These are phyloP conservation scores for Penicillium steckii DNA, from an alignment of 495 filamentous ascomycete genomes.

Conservation along the genomic window DNA sequence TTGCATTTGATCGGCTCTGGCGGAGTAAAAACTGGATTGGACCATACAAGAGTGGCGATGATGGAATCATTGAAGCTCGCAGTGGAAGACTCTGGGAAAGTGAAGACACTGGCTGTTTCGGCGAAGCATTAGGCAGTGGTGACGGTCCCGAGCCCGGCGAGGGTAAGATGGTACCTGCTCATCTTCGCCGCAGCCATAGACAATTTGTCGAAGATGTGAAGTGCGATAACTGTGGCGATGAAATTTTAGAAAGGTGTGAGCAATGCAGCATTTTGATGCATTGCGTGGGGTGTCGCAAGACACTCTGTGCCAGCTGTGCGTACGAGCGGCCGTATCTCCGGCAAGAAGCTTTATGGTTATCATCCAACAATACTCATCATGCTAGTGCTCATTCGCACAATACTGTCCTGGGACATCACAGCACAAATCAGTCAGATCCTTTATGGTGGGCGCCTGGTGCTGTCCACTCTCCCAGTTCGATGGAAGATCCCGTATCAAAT, in stretches of 20 bases:
- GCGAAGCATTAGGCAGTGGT: constrained; percentile 54
- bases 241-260: constrained; percentile 57
- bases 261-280: constrained; percentile 65
- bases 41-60: constrained; percentile 25
- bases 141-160: constrained; percentile 44
- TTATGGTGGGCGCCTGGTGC: constrained; percentile 62
- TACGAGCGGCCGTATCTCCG: constrained; percentile 54
- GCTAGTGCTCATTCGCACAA: not conserved
- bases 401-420: not conserved
- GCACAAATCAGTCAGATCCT: constrained; percentile 14
- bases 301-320: constrained; percentile 60
- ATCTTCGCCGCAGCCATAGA: constrained; percentile 54
- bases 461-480: constrained; percentile 52
- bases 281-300: constrained; percentile 61
- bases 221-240: constrained; percentile 53
- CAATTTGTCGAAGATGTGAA: constrained; percentile 53
- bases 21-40: constrained; percentile 60
- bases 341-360: constrained; percentile 16
- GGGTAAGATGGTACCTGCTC: constrained; percentile 53
- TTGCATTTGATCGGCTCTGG: constrained; percentile 64
- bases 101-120: constrained; percentile 51
- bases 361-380: constrained; percentile 4
- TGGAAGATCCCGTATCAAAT: constrained; percentile 48
- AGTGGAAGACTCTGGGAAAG: constrained; percentile 60
- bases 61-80: constrained; percentile 9